Conservation (phyloP, 129 eudicot species). For the Pittosporum tobira region DNA sequence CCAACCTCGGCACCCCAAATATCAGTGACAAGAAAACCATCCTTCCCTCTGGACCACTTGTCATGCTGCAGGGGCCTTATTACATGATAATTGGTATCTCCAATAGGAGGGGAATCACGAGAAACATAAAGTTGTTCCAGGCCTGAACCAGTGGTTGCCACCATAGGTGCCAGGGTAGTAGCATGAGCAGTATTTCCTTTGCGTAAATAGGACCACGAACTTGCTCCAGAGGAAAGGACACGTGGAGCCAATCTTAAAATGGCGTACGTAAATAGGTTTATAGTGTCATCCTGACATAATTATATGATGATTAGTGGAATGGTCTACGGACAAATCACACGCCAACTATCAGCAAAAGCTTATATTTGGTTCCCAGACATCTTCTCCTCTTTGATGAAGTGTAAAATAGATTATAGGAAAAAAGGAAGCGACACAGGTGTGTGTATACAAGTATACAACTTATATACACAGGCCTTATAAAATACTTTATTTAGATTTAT, state of each 20-base stretch:
- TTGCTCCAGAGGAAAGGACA: constrained; percentile 66
- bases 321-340: background rate
- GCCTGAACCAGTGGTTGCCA: constrained; percentile 26
- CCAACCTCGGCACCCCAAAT: constrained; percentile 62
- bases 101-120: constrained; percentile 37
- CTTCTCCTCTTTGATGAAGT: background rate
- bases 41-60: constrained; percentile 94
- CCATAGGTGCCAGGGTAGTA: constrained; percentile 22
- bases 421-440: too few relatives aligned
- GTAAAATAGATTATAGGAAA: background rate
- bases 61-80: constrained; percentile 72
- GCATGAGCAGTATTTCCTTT: constrained; percentile 52
- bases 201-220: constrained; percentile 74
- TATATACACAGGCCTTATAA: too few relatives aligned
- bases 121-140: constrained; percentile 38
- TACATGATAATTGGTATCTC: constrained; percentile 37
- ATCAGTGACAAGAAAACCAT: constrained; percentile 83
- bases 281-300: constrained; percentile 71
- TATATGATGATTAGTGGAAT: constrained; percentile 6
- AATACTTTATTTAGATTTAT: too few relatives aligned
- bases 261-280: constrained; percentile 64
- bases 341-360: background rate
- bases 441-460: too few relatives aligned
- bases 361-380: background rate
- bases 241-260: constrained; percentile 63